Percentiles rank a stretch among this genome's conserved stretches.
Conservation (phyloP, 2,329 filamentous ascomycete genomes). For the Botryosphaeria dothidea region DNA sequence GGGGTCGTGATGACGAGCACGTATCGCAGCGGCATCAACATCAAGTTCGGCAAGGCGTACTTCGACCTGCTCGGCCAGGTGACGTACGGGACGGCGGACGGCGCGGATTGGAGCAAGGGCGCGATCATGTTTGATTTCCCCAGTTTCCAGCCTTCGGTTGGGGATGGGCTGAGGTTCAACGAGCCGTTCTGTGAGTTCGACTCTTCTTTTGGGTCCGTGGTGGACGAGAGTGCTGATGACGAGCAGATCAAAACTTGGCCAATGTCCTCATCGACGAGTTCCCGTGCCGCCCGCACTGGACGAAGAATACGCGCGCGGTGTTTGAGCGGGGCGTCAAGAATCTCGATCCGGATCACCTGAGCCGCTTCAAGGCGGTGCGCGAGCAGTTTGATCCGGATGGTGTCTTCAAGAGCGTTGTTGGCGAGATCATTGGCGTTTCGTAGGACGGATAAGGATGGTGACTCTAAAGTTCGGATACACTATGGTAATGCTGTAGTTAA, state of each 20-base stretch:
- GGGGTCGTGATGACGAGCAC: conserved; percentile 52
- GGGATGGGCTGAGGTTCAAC: conserved; percentile 51
- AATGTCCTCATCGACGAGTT: conserved; percentile 52
- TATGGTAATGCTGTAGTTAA: no score
- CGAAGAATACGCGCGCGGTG: conserved; percentile 54
- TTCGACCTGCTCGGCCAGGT: conserved; percentile 54
- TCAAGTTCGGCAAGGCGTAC: conserved; percentile 54
- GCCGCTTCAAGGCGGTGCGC: conserved; percentile 51
- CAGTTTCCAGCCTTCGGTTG: conserved; percentile 47
- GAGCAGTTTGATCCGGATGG: conserved; percentile 52
- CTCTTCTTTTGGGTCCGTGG: neutral
- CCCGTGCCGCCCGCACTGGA: conserved; percentile 55
- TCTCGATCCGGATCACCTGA: conserved; percentile 48
- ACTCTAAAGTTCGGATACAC: no score
- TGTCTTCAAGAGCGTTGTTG: conserved; percentile 50
- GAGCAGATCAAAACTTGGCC: conserved; percentile 44
- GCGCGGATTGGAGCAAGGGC: conserved; percentile 51
- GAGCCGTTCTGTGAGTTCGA: conserved; percentile 48
- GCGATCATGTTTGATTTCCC: conserved; percentile 59
- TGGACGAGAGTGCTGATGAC: neutral
- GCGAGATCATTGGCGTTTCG: conserved; percentile 49
- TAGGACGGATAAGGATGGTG: no score
- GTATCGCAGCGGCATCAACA: conserved; percentile 55
- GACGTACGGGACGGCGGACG: conserved; percentile 50
- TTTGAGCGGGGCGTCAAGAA: conserved; percentile 49